Evolutionary conservation across 345 rosid species (phyloP).

Genomic region (Lepidium didymum): DNA sequence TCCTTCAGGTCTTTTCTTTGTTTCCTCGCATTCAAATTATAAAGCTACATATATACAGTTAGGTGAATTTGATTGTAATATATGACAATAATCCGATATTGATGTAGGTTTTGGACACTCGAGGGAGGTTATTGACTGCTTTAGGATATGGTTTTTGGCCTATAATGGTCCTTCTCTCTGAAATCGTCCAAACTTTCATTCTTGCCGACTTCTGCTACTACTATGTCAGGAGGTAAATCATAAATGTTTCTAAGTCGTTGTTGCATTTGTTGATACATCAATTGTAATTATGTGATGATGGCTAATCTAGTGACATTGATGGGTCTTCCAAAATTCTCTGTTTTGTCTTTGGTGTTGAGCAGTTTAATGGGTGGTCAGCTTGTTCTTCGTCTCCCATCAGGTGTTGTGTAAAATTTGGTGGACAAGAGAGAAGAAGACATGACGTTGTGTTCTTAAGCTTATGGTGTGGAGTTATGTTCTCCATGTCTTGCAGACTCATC

Average conservation of each 20-base stretch:
- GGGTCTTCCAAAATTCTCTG: neutral
- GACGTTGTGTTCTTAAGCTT: neutral
- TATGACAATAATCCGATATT: neutral
- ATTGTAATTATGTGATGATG: neutral
- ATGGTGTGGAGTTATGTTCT: neutral
- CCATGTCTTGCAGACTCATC: conserved; percentile 7
- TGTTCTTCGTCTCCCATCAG: conserved; percentile 85
- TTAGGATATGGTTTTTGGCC: conserved; percentile 93
- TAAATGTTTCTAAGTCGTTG: neutral
- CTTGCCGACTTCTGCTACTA: conserved; percentile 91
- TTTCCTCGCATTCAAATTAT: neutral
- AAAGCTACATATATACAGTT: neutral
- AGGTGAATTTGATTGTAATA: neutral
- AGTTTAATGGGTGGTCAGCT: conserved; percentile 88
- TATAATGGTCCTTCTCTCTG: conserved; percentile 72
- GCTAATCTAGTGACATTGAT: neutral
- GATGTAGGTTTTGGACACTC: conserved; percentile 71
- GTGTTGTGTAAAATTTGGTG: conserved; percentile 49
- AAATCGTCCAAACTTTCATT: conserved; percentile 83
- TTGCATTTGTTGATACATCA: neutral
- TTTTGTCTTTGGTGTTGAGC: conserved; percentile 5
- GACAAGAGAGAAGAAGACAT: conserved; percentile 7
- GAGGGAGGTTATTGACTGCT: conserved; percentile 65
- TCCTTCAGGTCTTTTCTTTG: conserved; percentile 57
- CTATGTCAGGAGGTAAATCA: conserved; percentile 58